Evolutionary conservation across 345 rosid species (phyloP).

Genomic region (Kernera saxatilis): DNA sequence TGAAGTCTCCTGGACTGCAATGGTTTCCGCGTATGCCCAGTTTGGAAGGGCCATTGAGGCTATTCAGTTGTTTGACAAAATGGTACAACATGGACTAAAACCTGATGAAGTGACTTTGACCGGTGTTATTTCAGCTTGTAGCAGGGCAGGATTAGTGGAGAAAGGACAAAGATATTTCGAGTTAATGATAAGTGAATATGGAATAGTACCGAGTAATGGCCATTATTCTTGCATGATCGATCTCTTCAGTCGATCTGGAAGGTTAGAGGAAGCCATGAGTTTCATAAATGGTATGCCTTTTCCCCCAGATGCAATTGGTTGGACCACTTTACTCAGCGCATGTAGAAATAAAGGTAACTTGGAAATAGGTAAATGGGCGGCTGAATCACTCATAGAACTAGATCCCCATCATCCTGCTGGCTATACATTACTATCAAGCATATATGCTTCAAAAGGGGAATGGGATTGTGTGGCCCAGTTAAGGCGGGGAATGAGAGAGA

Average conservation of each 20-base stretch:
- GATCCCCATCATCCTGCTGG: slow-evolving; percentile 83
- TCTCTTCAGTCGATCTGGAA: slow-evolving; percentile 80
- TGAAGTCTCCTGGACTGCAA: slow-evolving; percentile 92
- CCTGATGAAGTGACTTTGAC: slow-evolving; percentile 91
- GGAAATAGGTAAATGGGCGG: slow-evolving; percentile 85
- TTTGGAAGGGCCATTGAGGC: slow-evolving; percentile 79
- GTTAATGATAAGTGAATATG: slow-evolving; percentile 54
- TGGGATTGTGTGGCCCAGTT: slow-evolving; percentile 71
- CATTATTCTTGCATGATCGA: slow-evolving; percentile 96
- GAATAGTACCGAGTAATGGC: slow-evolving; percentile 52
- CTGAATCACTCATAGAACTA: slow-evolving; percentile 64
- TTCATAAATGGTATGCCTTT: slow-evolving; percentile 73
- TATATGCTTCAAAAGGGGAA: slow-evolving; percentile 66
- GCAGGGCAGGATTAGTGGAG: slow-evolving; percentile 85
- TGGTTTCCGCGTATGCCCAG: slow-evolving; percentile 80
- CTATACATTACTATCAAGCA: slow-evolving; percentile 63
- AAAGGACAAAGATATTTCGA: slow-evolving; percentile 66
- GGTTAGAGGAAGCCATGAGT: slow-evolving; percentile 69
- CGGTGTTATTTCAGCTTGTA: slow-evolving; percentile 86
- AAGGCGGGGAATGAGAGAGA: slow-evolving; percentile 62
- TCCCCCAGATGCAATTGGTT: slow-evolving; percentile 75
- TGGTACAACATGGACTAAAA: slow-evolving; percentile 57
- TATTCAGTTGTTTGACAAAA: slow-evolving; percentile 66
- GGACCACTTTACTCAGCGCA: slow-evolving; percentile 84
- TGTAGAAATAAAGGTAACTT: slow-evolving; percentile 59